These are phyloP conservation scores for Cinnamomum micranthum DNA, from an alignment of 164 flowering plant species.

Conservation along the genomic window DNA sequence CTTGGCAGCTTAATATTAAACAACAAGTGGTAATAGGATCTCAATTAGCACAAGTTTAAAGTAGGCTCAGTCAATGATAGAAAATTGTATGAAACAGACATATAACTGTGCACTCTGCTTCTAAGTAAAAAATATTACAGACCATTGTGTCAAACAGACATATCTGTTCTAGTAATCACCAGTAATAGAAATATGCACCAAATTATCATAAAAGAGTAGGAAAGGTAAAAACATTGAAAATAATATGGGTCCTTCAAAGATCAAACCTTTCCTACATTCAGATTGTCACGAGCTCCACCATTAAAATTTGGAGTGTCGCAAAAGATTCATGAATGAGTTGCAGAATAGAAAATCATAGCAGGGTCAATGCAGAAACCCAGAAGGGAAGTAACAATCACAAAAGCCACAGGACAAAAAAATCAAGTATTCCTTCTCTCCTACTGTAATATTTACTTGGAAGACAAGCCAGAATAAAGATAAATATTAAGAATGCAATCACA, in stretches of 20 bases:
- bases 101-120: neutral
- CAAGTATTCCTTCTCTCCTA: neutral
- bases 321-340: neutral
- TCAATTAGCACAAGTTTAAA: neutral
- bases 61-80: neutral
- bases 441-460: constrained; percentile 1
- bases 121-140: neutral
- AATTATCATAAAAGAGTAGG: neutral
- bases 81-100: neutral
- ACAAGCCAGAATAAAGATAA: constrained; percentile 1
- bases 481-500: neutral
- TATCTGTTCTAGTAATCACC: neutral
- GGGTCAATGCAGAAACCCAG: neutral
- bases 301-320: too few relatives aligned
- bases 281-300: neutral
- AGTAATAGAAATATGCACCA: neutral
- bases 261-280: neutral
- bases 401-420: neutral
- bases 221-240: neutral
- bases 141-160: neutral
- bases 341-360: neutral
- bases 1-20: neutral
- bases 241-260: neutral
- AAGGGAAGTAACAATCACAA: neutral
- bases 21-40: neutral